phyloP scores from a whole-genome alignment of 2,329 filamentous ascomycete species.

The Hypoxylon sp. region DNA sequence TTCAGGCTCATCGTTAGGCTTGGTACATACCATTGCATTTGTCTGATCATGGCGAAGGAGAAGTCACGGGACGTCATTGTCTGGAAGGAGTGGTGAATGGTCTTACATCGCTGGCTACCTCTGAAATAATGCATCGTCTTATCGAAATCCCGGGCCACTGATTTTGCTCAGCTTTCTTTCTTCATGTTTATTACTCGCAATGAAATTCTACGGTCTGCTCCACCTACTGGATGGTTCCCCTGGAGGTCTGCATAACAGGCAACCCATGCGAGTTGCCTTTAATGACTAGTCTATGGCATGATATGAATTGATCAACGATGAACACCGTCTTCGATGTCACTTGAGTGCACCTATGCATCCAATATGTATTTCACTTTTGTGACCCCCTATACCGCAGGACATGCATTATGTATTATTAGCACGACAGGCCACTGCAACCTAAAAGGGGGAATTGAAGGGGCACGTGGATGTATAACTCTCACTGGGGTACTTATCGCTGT shows the following conservation, averaged over 20 bases:
- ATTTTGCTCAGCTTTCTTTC: slow-evolving; percentile 24
- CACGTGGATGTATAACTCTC: too few relatives aligned
- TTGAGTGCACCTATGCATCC: neutral
- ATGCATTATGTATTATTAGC: neutral
- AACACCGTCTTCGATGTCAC: neutral
- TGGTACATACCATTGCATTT: slow-evolving; percentile 34
- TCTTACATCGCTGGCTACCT: neutral
- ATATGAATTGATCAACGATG: slow-evolving; percentile 19
- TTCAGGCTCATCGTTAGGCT: slow-evolving; percentile 24
- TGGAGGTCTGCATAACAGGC: slow-evolving; percentile 4
- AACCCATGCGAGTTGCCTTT: slow-evolving; percentile 8
- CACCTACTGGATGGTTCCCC: neutral
- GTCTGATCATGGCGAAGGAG: slow-evolving; percentile 13
- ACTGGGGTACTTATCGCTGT: too few relatives aligned
- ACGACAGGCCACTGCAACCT: too few relatives aligned
- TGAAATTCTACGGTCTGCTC: slow-evolving; percentile 4
- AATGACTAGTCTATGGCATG: slow-evolving; percentile 4
- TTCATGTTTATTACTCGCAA: slow-evolving; percentile 8
- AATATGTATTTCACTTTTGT: neutral
- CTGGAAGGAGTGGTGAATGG: slow-evolving; percentile 2
- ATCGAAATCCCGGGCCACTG: slow-evolving; percentile 6
- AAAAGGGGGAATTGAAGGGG: too few relatives aligned
- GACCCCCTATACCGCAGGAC: neutral
- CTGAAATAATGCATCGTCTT: slow-evolving; percentile 15
- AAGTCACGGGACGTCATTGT: slow-evolving; percentile 12